Base-by-base conservation (phyloP, 2,329 filamentous ascomycete species). In the Lecanicillium sp. region DNA sequence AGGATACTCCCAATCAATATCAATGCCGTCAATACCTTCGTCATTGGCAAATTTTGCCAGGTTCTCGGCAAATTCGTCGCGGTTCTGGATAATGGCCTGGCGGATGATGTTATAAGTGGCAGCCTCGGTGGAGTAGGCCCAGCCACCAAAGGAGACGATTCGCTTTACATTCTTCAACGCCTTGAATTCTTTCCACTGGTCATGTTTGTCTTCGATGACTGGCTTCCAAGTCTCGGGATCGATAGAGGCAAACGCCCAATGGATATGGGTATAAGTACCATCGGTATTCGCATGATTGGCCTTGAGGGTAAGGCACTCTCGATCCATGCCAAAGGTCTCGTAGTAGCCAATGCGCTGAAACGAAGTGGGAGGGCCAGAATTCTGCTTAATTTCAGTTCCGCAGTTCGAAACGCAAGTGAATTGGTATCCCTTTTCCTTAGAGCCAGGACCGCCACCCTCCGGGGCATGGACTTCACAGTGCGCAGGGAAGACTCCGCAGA, bases 111-210 rank as follows among this genome's bases (percentile, higher is more conserved):
- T 10, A 48, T 62, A 69, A 1, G 66, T 69, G 14, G 35, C 52
- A 0, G 58, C 49, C 15, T 62, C 57, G 0, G 68, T 71, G 0
- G 64, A 69, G 49, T 67, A 71, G 1, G 55, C 57, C 72, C 71
- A 74, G 10, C 72, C 71, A 10, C 71, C 71, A 52, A 75, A 66
- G 0, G 67, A 64, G 2, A 74, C 7, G 24, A 73, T 66, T 11
- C 55, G 57, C 50, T 68, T 67, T 1, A 56, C 51, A 0, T 54
- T 54, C 26, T 53, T 57, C 44, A 64, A 54, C 0, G 50, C 49
- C 33, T 61, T 61, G 23, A 66, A 64, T 44, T 54, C 48, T 9
- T 58, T 51, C 42, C 62, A 67, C 36, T 67, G 58, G 1, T 53
- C 48, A 6, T 58, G 40, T 6, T 54, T 48, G 9, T 56, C 44